Percentiles rank a stretch among this genome's conserved stretches.
Evolutionary conservation across 768 basidiomycete species (phyloP).

Genomic region (Chlorophyllum brunneum): DNA sequence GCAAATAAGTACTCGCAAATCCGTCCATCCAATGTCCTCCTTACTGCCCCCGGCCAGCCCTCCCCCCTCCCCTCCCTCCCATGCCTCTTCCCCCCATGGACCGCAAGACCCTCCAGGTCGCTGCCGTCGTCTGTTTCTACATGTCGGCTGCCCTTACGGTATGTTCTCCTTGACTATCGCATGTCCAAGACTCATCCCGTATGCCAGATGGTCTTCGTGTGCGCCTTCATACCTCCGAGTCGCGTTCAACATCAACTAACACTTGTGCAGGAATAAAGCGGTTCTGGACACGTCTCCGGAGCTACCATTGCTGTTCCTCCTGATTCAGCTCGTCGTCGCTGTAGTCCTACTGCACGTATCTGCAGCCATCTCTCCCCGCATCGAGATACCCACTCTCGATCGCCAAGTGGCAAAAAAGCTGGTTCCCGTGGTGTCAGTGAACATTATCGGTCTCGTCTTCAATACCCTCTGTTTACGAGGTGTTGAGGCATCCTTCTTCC

Average conservation of each 20-base stretch:
- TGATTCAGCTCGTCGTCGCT: conserved; percentile 65
- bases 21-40: not conserved
- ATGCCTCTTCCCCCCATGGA: conserved; percentile 29
- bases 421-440: conserved; percentile 59
- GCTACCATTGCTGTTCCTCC: conserved; percentile 63
- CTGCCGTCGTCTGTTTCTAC: conserved; percentile 74
- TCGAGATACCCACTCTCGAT: conserved; percentile 58
- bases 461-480: conserved; percentile 75
- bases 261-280: conserved; percentile 60
- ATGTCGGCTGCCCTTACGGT: conserved; percentile 75
- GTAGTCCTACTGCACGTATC: conserved; percentile 59
- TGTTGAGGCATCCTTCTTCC: conserved; percentile 81
- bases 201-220: conserved; percentile 51
- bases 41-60: no score
- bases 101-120: conserved; percentile 46
- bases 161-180: conserved; percentile 26
- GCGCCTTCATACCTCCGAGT: conserved; percentile 13
- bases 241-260: conserved; percentile 10
- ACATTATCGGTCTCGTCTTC: conserved; percentile 73
- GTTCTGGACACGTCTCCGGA: conserved; percentile 65
- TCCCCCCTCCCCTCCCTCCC: conserved; percentile 3
- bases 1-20: conserved; percentile 1
- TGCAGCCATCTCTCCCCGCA: conserved; percentile 40
- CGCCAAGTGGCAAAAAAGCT: conserved; percentile 53
- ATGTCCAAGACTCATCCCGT: not conserved